Base-by-base conservation (phyloP, 2,329 filamentous ascomycete genomes). In the Monosporascus ibericus region DNA sequence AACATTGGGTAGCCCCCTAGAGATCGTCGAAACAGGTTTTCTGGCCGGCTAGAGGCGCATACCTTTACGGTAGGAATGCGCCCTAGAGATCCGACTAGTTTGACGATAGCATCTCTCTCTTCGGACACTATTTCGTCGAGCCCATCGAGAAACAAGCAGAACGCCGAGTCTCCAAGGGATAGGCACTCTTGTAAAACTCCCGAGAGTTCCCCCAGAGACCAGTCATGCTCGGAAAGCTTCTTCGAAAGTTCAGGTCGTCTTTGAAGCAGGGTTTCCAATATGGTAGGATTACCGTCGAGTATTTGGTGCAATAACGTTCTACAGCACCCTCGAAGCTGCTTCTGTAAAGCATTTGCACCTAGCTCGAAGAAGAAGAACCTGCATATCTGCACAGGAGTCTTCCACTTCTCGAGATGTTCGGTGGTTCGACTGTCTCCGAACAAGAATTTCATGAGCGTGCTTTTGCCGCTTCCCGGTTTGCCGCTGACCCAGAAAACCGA, bases 401-500 rank as follows among this genome's bases (percentile, higher is more conserved):
- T 30, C 53, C 51, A 53, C 1, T 1, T 44, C 9, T 18, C 14
- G 18, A 55, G 48, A 25, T 27, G 25, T 9, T 39, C 6, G 6
- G 22, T 48, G 4, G 50, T 57, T 25, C 39, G 52, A 22, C n/a
- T 22, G 44, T 50, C 22, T 14, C 30, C 36, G 8, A 46, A 37
- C 20, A 58, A 18, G 37, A 34, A 47, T 27, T 55, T 59, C 39
- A 57, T 52, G 24, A 59, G 54, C 1, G 58, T 61, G 34, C 54
- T 58, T 51, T 61, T 61, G 6, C 59, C 59, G 17, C 56, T 55
- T 3, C 59, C 58, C 18, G 59, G 40, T 14, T 55, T 55, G 15
- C 59, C 59, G 30, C 51, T 56, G 39, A 61, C 54, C 56, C 57
- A 61, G 48, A 58, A 61, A 17, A 56, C 34, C 11, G 49, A 6